Conservation (phyloP, 2,329 filamentous ascomycete genomes). For the Beauveria australis region DNA sequence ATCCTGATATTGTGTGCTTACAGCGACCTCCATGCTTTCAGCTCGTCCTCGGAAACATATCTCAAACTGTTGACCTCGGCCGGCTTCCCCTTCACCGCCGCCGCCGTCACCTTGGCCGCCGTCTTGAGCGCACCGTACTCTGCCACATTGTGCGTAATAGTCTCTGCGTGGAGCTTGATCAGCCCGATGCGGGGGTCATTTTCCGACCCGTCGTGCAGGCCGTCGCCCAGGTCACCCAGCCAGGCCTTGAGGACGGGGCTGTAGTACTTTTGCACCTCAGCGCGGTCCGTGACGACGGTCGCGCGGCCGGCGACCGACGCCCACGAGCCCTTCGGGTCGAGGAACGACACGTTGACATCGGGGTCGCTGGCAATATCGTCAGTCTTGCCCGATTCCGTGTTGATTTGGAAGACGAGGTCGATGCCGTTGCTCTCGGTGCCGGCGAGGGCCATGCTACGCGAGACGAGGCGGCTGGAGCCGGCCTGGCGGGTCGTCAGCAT, state of each 20-base stretch:
- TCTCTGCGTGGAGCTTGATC: conserved; percentile 66
- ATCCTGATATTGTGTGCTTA: background rate
- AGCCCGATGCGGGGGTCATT: conserved; percentile 76
- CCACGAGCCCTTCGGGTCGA: conserved; percentile 72
- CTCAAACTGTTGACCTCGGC: conserved; percentile 68
- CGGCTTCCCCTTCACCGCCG: conserved; percentile 61
- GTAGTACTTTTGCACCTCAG: conserved; percentile 67
- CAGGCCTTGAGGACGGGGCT: conserved; percentile 67
- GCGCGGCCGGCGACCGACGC: conserved; percentile 74
- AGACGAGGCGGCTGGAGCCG: conserved; percentile 58
- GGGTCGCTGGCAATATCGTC: conserved; percentile 12
- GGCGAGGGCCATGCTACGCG: conserved; percentile 79
- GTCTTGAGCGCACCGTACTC: conserved; percentile 56
- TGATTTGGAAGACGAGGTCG: conserved; percentile 85
- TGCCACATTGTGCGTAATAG: conserved; percentile 62
- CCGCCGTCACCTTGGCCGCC: conserved; percentile 66
- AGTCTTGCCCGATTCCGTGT: conserved; percentile 75
- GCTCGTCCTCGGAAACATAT: conserved; percentile 60
- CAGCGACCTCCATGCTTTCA: conserved; percentile 47
- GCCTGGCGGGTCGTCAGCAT: conserved; percentile 77
- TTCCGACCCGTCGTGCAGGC: conserved; percentile 71
- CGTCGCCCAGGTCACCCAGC: conserved; percentile 79
- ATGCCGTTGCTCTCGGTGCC: conserved; percentile 69
- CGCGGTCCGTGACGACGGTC: conserved; percentile 59
- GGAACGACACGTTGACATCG: conserved; percentile 58